A percentile compares a stretch with the other conserved stretches of the same genome.
phyloP scores from a whole-genome alignment of 768 basidiomycete species.

The Fomitopsis pulvina region DNA sequence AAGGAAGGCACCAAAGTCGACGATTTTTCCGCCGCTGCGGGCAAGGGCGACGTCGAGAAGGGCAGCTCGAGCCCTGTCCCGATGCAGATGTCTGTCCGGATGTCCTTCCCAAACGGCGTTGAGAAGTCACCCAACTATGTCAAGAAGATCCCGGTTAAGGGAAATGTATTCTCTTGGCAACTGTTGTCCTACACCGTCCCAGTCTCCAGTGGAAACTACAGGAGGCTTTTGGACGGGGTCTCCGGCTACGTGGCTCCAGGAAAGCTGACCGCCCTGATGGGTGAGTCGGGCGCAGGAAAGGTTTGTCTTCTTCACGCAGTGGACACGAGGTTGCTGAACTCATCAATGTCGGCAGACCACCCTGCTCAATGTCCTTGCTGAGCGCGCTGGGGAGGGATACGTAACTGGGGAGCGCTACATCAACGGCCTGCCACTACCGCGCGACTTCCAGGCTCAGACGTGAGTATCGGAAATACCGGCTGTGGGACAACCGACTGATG shows the following conservation, averaged over 20 bases:
- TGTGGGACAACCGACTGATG: neutral
- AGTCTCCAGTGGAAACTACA: constrained; percentile 35
- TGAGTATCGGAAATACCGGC: constrained; percentile 2
- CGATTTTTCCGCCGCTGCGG: constrained; percentile 1
- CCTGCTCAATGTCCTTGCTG: constrained; percentile 40
- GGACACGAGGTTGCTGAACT: neutral
- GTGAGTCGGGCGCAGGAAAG: constrained; percentile 46
- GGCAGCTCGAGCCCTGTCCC: neutral
- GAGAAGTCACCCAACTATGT: constrained; percentile 11
- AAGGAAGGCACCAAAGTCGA: constrained; percentile 44
- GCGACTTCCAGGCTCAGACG: constrained; percentile 52
- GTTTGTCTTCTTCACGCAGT: constrained; percentile 15
- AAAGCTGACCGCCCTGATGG: constrained; percentile 75
- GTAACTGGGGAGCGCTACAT: constrained; percentile 38
- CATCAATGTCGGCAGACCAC: constrained; percentile 33
- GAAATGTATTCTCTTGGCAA: constrained; percentile 76
- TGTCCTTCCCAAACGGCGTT: constrained; percentile 1
- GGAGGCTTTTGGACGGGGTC: constrained; percentile 59
- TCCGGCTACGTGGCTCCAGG: constrained; percentile 81
- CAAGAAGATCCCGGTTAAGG: constrained; percentile 22
- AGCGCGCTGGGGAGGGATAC: constrained; percentile 31
- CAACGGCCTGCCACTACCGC: constrained; percentile 36
- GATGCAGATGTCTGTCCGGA: neutral
- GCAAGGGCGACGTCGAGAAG: constrained; percentile 5
- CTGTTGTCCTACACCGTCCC: constrained; percentile 61